phyloP scores from a whole-genome alignment of 345 rosid species.

The Lumnitzera racemosa region DNA sequence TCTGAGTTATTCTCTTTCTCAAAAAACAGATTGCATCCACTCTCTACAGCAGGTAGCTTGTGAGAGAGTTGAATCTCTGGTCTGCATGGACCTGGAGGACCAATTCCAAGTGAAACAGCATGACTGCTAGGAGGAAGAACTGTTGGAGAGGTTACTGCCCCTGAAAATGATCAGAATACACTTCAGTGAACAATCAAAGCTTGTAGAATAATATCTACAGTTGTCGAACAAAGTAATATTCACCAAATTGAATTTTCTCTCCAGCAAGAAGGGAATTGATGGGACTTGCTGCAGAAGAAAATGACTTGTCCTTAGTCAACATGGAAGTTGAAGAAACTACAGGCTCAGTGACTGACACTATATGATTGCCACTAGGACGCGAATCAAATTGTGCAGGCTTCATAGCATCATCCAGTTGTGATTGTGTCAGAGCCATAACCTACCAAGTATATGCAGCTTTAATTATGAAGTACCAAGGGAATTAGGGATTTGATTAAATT shows the following conservation, averaged over 20 bases:
- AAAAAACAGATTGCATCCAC: constrained; percentile 51
- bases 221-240: constrained; percentile 9
- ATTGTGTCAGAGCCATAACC: constrained; percentile 79
- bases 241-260: constrained; percentile 97
- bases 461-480: no score
- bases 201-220: background rate
- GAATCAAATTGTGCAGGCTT: constrained; percentile 67
- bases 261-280: constrained; percentile 84
- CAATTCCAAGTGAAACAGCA: constrained; percentile 47
- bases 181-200: constrained; percentile 6
- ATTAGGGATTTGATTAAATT: no score
- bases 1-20: constrained; percentile 52
- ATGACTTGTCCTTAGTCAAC: constrained; percentile 52
- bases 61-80: constrained; percentile 38
- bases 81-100: constrained; percentile 47
- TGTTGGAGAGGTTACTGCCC: constrained; percentile 90
- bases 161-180: constrained; percentile 25
- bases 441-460: constrained; percentile 14
- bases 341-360: constrained; percentile 40
- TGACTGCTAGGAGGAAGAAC: constrained; percentile 45
- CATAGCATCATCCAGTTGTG: constrained; percentile 90
- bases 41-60: constrained; percentile 35
- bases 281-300: constrained; percentile 60
- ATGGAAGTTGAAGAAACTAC: constrained; percentile 43
- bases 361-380: constrained; percentile 57